Conservation (phyloP, 768 basidiomycete species). For the Termitomyces sp. region DNA sequence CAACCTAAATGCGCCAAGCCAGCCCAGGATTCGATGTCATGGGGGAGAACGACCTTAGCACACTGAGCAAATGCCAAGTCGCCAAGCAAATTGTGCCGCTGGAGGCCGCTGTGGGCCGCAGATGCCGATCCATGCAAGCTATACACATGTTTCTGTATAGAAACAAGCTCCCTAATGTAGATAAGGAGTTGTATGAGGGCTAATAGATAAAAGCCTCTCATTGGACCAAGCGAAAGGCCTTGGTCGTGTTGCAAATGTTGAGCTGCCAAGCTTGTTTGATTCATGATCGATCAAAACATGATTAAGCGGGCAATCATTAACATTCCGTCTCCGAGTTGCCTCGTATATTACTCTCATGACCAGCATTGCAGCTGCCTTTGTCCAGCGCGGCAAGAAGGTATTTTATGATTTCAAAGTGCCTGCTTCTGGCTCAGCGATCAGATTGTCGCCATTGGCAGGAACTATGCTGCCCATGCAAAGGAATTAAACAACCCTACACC, state of each 20-base stretch:
- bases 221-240: neutral
- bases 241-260: neutral
- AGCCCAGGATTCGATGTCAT: slow-evolving; percentile 6
- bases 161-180: neutral
- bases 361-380: slow-evolving; percentile 25
- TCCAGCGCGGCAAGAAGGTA: slow-evolving; percentile 35
- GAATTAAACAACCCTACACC: slow-evolving; percentile 88
- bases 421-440: slow-evolving; percentile 20
- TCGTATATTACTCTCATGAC: slow-evolving; percentile 3
- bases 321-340: slow-evolving; percentile 2
- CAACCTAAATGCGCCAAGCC: slow-evolving; percentile 10
- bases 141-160: neutral
- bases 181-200: neutral
- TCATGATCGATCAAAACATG: slow-evolving; percentile 7
- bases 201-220: neutral
- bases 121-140: neutral
- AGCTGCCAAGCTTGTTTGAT: neutral
- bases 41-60: neutral
- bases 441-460: slow-evolving; percentile 96
- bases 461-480: slow-evolving; percentile 88
- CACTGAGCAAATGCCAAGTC: slow-evolving; percentile 14
- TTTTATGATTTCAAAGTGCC: neutral
- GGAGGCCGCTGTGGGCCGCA: neutral
- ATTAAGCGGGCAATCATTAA: slow-evolving; percentile 2
- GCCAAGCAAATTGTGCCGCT: slow-evolving; percentile 10